Percentiles rank a stretch among this genome's conserved stretches.
Evolutionary conservation across 495 filamentous ascomycete species (phyloP).

Genomic region (Penicillium lividum): DNA sequence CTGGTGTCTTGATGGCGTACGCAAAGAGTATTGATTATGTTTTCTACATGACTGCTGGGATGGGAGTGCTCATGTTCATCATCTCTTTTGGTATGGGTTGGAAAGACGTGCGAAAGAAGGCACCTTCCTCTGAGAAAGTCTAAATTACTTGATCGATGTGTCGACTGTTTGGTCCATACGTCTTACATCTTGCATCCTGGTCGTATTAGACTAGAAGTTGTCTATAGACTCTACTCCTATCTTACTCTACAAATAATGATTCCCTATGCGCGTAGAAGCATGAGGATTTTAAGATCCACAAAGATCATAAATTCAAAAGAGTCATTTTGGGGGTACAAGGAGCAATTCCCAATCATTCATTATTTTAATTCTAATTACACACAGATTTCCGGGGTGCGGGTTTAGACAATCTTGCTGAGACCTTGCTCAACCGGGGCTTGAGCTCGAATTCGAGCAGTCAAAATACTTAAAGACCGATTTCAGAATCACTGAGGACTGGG

Average conservation of each 20-base stretch:
- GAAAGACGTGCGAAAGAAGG: constrained; percentile 53
- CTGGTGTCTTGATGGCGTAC: constrained; percentile 45
- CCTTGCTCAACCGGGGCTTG: no score
- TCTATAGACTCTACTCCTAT: not conserved
- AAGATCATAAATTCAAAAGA: no score
- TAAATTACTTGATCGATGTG: not conserved
- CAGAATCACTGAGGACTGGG: no score
- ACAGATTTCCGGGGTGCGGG: no score
- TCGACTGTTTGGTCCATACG: not conserved
- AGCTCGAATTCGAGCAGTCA: no score
- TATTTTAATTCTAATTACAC: no score
- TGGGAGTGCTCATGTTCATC: constrained; percentile 28
- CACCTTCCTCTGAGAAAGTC: constrained; percentile 16
- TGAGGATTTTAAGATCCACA: no score
- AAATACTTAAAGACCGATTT: no score
- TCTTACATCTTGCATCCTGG: not conserved
- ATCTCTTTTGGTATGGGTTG: constrained; percentile 53
- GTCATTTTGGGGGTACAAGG: no score
- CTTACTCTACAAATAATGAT: not conserved
- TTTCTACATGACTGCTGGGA: constrained; percentile 42
- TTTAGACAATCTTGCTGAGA: no score
- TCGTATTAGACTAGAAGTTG: not conserved
- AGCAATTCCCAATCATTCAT: no score
- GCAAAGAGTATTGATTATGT: constrained; percentile 37
- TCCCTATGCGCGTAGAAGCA: not conserved